These are phyloP conservation scores for Populus hybrid DNA, from an alignment of 441 rosid genomes.

Conservation along the genomic window DNA sequence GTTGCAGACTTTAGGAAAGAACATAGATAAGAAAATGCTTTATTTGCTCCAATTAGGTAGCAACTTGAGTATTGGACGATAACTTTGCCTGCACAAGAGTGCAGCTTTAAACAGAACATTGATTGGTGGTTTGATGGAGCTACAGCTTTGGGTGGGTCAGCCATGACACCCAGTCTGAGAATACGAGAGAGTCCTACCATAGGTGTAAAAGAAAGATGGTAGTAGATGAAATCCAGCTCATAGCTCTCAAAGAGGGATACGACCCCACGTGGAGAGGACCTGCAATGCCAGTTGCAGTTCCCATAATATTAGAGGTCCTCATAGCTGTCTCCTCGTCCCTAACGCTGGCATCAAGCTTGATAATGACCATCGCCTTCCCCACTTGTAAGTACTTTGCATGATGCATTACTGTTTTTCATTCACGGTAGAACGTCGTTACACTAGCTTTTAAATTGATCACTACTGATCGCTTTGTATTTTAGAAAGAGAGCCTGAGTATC, in stretches of 20 bases:
- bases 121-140: slow-evolving; percentile 4
- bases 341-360: slow-evolving; percentile 39
- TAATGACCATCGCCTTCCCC: neutral
- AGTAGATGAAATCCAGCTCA: slow-evolving; percentile 38
- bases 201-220: neutral
- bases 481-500: neutral
- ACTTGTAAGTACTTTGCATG: neutral
- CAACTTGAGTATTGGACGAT: neutral
- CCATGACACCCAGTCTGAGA: neutral
- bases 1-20: neutral
- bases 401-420: neutral
- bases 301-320: slow-evolving; percentile 9
- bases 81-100: neutral
- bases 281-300: slow-evolving; percentile 37
- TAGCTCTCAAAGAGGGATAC: slow-evolving; percentile 19
- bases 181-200: neutral
- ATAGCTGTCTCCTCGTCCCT: slow-evolving; percentile 51
- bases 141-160: neutral
- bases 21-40: neutral
- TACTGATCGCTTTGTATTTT: neutral
- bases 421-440: neutral
- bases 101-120: neutral
- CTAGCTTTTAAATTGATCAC: neutral
- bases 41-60: neutral
- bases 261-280: slow-evolving; percentile 47